Base-by-base conservation (phyloP, 352 stramenopile genomes). In the Chrysophaeum taylorii region DNA sequence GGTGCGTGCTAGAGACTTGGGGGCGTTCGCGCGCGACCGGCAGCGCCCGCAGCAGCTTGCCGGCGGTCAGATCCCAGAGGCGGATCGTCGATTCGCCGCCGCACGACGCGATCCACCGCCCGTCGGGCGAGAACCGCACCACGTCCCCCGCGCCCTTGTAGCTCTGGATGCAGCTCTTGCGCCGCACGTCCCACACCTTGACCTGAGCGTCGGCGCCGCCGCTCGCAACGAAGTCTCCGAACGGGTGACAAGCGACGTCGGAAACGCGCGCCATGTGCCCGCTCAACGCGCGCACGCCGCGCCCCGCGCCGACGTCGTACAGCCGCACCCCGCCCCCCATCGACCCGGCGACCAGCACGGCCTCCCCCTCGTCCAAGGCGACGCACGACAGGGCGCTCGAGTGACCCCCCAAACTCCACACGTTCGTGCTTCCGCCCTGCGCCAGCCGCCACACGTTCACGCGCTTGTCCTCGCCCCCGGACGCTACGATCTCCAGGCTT, bases 11-110 rank as follows among this genome's bases (percentile, higher is more conserved):
- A n/a, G n/a, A n/a, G n/a, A n/a, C n/a, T n/a, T n/a, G n/a, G n/a
- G n/a, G n/a, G n/a, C n/a, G n/a, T n/a, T n/a, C n/a, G n/a, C n/a
- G n/a, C n/a, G n/a, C n/a, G n/a, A n/a, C n/a, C n/a, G n/a, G n/a
- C n/a, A n/a, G n/a, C n/a, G 70, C 70, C 5, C 1, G 23, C 7
- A 75, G 69, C 14, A 74, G 52, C 54, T 75, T 75, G 21, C 64
- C 71, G 18, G 71, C 71, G 16, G 71, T 75, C n/a, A 76, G 25
- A 25, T 76, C 72, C 72, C 72, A 76, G 12, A 76, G 9, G 23
- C 70, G 53, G 12, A 76, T 33, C 2, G 38, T 41, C n/a, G 53
- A 69, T 38, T 76, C 72, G 18, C 38, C 4, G n/a, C 27, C 38
- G 14, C n/a, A 67, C 29, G 60, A 64, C 23, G 72, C 72, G 35